Evolutionary conservation across 1,284 basidiomycete genomes (phyloP).

Genomic region (Marasmius tenuissimus): DNA sequence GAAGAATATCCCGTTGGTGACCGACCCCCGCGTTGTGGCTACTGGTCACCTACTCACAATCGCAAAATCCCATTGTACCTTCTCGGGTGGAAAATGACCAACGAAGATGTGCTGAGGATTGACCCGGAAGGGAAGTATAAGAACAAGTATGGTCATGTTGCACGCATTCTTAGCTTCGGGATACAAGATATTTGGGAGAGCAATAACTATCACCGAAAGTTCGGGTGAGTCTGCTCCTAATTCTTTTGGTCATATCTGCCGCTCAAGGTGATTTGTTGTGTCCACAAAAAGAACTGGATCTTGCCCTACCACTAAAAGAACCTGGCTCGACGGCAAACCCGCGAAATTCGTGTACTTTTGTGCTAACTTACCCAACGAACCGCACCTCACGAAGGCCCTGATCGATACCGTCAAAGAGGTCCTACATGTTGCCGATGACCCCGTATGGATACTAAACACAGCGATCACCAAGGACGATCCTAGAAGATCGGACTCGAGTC

Average conservation of each 20-base stretch:
- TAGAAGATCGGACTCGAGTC: not conserved
- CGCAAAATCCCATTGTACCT: not conserved
- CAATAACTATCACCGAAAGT: not conserved
- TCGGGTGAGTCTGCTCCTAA: not conserved
- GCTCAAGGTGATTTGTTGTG: not conserved
- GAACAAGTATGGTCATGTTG: not conserved
- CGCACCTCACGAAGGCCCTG: not conserved
- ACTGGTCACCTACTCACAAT: not conserved
- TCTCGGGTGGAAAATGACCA: not conserved
- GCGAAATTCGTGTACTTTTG: not conserved
- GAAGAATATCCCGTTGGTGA: not conserved
- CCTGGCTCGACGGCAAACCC: not conserved
- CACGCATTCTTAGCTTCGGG: not conserved
- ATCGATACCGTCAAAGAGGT: not conserved
- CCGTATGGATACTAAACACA: not conserved
- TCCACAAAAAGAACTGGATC: not conserved
- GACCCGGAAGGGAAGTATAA: not conserved
- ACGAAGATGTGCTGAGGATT: not conserved
- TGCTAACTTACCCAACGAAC: not conserved
- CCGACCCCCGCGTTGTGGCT: not conserved
- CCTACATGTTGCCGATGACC: not conserved
- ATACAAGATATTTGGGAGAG: not conserved
- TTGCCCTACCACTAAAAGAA: not conserved
- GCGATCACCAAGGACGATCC: not conserved
- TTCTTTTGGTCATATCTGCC: not conserved